Base-by-base conservation (phyloP, 73 alveolate species). In the Paramecium sonneborni region DNA sequence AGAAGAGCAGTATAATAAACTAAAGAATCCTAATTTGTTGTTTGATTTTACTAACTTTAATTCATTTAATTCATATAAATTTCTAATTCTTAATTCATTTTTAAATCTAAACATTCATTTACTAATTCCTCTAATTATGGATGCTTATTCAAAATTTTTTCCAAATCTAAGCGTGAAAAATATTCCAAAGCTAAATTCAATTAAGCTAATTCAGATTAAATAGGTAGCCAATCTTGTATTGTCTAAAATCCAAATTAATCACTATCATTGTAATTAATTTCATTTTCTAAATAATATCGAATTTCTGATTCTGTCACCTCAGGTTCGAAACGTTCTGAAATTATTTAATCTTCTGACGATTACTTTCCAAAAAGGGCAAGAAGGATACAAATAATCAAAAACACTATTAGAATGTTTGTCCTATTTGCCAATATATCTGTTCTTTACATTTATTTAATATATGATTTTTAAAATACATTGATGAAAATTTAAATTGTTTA, bases 291-390 rank as follows among this genome's bases (percentile, higher is more conserved):
- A 62, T 62, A 62, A 26, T 30, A 62, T 26, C 26, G 18, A 12
- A 62, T 62, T 26, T 62, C 84, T 62, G 43, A 26, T 62, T 62
- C 84, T 30, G 84, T 62, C 48, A 62, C 84, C 24, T 30, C 84
- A 62, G 84, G 84, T 9, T 62, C 84, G 24, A 12, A 62, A 3
- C 48, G 39, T 14, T 62, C 84, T 12, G 20, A 62, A 14, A 32
- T 26, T 26, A 9, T 7, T 26, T 26, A 15, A 30, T 62, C 3
- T 9, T 62, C 84, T 12, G 23, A 26, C 24, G 39, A 30, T 11
- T 26, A 9, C 6, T 46, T 62, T 10, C 48, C 48, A 26, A 10
- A 26, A 62, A 62, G 8, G 2, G 84, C 84, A 26, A 62, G 10
- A 26, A 32, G 6, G 21, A 62, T 1, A 8, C 39, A 32, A 9